Evolutionary conservation across 2,329 filamentous ascomycete genomes (phyloP), one percentile per base, ranked within the genome.

Genomic region (Sclerotinia subarctica): DNA sequence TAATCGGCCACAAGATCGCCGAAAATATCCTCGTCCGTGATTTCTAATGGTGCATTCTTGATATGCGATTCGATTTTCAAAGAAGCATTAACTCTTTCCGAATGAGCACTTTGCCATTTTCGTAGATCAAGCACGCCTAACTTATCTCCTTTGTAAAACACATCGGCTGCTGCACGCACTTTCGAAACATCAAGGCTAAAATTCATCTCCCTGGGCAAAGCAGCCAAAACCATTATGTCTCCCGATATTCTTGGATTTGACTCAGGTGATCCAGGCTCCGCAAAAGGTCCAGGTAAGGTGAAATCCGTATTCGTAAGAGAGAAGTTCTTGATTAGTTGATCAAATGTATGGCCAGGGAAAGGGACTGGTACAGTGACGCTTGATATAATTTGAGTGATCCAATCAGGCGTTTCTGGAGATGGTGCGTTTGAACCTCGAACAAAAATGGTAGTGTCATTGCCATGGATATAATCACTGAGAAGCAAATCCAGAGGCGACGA

Each of bases 281-380:
- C 92, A 74, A 90, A 86, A 0, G 92, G 90, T 74, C 93, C 88
- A 0, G 95, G 95, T 57, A 99, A 81, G 60, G 86, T 87, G 78
- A 99, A 97, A 74, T 96, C 88, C 52, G 96, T 92, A 76, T 97
- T 86, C 2, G 88, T 87, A 72, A 98, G 81, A 29, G 93, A 91
- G 77, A 98, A 97, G 73, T 95, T 94, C 73, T 89, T 90, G 76
- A 99, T 90, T 21, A 97, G 81, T 72, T 91, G 88, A 72, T 93
- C 93, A 74, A 97, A 89, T 0, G 89, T 89, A 69, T 89, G 87
- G 6, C 93, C 93, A 0, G 93, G 92, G 70, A 98, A 91, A 7
- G 93, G 90, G 8, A 98, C 82, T 3, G 94, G 93, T 0, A 98
- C 84, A 0, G 90, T 94, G 64, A 98, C 86, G 73, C 91, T 93